Base-by-base conservation (phyloP, 2,329 filamentous ascomycete genomes). In the Aspergillus sergii region DNA sequence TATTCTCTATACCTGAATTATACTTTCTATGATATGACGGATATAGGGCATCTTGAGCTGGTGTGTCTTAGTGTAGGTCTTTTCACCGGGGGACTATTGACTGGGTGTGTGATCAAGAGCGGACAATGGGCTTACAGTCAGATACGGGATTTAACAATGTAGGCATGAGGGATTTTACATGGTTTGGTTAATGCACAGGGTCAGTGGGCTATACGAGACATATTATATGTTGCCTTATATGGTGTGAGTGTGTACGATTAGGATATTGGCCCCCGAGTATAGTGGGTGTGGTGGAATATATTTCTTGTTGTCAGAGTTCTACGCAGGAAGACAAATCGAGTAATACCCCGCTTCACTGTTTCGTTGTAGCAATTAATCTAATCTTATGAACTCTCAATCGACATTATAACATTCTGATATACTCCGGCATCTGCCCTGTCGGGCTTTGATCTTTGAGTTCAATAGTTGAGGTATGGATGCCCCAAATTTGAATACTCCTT, bases 21-120 rank as follows among this genome's bases (percentile, higher is more conserved):
- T 23, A 41, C 9, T 12, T 28, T 46, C 11, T 30, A 12, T 12
- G 43, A 34, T 23, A 19, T 41, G 7, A 16, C 26, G 5, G 57
- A 53, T 10, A 19, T 62, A 23, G 57, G 61, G 12, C 12, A 43
- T 10, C 56, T 59, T 43, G 61, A 62, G 26, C 23, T 59, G 50
- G 39, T 28, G 34, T 51, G 58, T 56, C 21, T 59, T 50, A 23
- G 41, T 28, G 19, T 36, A 30, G 43, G 26, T 46, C 30, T 59
- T n/a, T 7, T 54, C 26, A 39, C 12, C 3, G 48, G 48, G 21
- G 51, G n/a, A 4, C 23, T 48, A 23, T 12, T 60, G 51, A 16
- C 43, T 41, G 39, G 39, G 7, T 28, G 26, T 23, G 19, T 41
- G 48, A 32, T 62, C 5, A 23, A 39, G 21, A 53, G 30, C 21